Percentiles rank a stretch among this genome's conserved stretches.
These are phyloP conservation scores for Thermoascus crustaceus DNA, from an alignment of 2,329 filamentous ascomycete species.

Conservation along the genomic window DNA sequence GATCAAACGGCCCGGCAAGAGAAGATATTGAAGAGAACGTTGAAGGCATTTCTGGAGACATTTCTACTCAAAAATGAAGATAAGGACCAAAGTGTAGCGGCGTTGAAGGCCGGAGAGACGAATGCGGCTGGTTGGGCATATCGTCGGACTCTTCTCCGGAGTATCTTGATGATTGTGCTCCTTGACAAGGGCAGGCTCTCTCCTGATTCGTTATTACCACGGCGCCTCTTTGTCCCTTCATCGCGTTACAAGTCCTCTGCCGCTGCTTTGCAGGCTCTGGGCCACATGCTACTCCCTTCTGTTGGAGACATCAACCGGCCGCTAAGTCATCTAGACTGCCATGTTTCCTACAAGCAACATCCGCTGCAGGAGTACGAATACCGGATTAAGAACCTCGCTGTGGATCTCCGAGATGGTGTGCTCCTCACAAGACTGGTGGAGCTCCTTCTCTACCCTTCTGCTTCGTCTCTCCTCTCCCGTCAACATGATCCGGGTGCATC, in stretches of 20 bases:
- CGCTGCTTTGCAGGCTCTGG: slow-evolving; percentile 45
- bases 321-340: slow-evolving; percentile 50
- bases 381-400: slow-evolving; percentile 50
- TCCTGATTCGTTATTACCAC: slow-evolving; percentile 19
- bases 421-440: slow-evolving; percentile 53
- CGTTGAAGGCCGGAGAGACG: slow-evolving; percentile 25
- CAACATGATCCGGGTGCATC: slow-evolving; percentile 25
- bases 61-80: slow-evolving; percentile 55
- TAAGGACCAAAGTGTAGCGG: slow-evolving; percentile 20
- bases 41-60: slow-evolving; percentile 47
- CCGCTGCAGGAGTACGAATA: slow-evolving; percentile 53
- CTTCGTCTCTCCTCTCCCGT: slow-evolving; percentile 17
- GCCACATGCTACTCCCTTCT: slow-evolving; percentile 49
- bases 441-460: slow-evolving; percentile 42
- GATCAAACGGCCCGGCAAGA: slow-evolving; percentile 7
- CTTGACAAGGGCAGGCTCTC: slow-evolving; percentile 48
- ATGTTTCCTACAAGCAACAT: slow-evolving; percentile 47
- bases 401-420: slow-evolving; percentile 55
- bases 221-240: slow-evolving; percentile 44
- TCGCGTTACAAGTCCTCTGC: slow-evolving; percentile 51
- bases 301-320: slow-evolving; percentile 50
- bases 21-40: slow-evolving; percentile 30
- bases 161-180: slow-evolving; percentile 52
- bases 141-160: slow-evolving; percentile 49
- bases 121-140: slow-evolving; percentile 42